Evolutionary conservation across 768 basidiomycete genomes (phyloP).

Genomic region (Dioszegia hungarica): DNA sequence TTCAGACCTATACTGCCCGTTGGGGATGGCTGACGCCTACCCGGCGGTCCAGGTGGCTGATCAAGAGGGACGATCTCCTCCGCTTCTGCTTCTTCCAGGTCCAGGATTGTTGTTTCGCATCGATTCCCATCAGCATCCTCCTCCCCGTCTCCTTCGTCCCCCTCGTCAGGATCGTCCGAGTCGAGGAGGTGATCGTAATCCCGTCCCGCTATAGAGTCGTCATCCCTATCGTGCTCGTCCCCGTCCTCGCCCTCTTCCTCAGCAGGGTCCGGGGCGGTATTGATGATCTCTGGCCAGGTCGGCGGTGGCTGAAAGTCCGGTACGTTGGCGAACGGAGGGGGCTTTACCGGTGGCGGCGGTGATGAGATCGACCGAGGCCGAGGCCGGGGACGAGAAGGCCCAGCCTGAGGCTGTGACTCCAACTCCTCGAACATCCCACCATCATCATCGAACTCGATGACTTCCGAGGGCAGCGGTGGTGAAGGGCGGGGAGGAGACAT

Average conservation of each 20-base stretch:
- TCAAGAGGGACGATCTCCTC: constrained; percentile 13
- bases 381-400: not conserved
- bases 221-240: constrained; percentile 10
- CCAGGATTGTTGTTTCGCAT: constrained; percentile 2
- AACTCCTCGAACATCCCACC: too few relatives aligned
- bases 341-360: not conserved
- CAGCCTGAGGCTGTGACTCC: not conserved
- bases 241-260: constrained; percentile 5
- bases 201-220: constrained; percentile 5
- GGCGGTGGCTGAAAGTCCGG: constrained; percentile 26
- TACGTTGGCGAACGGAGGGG: constrained; percentile 15
- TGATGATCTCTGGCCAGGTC: constrained; percentile 40
- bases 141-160: not conserved
- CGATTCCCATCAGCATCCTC: constrained; percentile 12
- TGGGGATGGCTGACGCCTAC: constrained; percentile 1
- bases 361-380: not conserved
- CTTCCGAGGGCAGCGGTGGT: too few relatives aligned
- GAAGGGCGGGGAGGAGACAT: not conserved
- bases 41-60: not conserved
- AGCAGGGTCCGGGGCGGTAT: constrained; percentile 17
- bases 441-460: not conserved
- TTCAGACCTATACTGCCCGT: constrained; percentile 3
- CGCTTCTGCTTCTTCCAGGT: constrained; percentile 15
- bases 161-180: not conserved
- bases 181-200: constrained; percentile 7